Conservation (phyloP, 2,329 filamentous ascomycete genomes). For the Diplocarpon mali region DNA sequence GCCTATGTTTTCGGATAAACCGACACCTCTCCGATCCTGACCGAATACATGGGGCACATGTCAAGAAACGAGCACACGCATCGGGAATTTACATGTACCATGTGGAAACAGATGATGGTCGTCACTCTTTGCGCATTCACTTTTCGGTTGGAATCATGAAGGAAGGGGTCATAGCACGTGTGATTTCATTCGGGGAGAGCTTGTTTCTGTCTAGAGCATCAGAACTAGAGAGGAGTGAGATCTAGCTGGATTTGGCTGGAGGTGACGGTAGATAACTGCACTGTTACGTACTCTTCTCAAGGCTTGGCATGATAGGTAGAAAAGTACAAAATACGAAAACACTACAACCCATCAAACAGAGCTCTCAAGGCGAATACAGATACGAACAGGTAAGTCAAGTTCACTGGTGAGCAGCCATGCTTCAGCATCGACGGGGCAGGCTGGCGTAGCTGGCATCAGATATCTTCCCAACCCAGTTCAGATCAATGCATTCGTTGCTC, state of each 20-base stretch:
- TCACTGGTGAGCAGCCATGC: too few relatives aligned
- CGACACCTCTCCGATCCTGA: constrained; percentile 1
- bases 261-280: constrained; percentile 4
- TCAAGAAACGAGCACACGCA: background rate
- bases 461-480: too few relatives aligned
- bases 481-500: too few relatives aligned
- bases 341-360: constrained; percentile 5
- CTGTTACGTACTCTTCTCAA: constrained; percentile 4
- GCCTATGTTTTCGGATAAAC: constrained; percentile 7
- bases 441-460: too few relatives aligned
- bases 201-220: constrained; percentile 2
- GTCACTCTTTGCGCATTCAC: background rate
- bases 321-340: constrained; percentile 3
- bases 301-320: constrained; percentile 2
- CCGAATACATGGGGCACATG: background rate
- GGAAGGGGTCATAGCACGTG: background rate
- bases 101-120: constrained; percentile 1
- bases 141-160: constrained; percentile 5
- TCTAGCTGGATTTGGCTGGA: constrained; percentile 2
- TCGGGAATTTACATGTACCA: constrained; percentile 2
- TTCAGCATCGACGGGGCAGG: too few relatives aligned
- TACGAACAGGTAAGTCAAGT: too few relatives aligned
- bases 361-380: too few relatives aligned
- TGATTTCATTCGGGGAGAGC: constrained; percentile 1
- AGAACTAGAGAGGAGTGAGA: background rate